These are phyloP conservation scores for Coccomyxa subellipsoidea DNA, from an alignment of 163 green algal species.

Conservation along the genomic window DNA sequence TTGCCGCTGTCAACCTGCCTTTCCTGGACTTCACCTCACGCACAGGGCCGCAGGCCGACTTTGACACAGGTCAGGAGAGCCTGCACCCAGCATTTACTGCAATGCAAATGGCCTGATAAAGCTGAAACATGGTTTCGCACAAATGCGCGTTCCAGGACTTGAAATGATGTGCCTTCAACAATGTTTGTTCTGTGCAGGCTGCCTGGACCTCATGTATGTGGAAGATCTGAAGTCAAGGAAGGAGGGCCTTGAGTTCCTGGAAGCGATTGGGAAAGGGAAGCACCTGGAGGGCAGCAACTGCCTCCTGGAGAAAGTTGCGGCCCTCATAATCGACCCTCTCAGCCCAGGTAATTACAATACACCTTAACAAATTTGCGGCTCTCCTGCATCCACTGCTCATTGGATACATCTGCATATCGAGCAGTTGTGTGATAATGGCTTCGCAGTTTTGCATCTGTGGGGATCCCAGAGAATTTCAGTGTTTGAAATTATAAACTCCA, in stretches of 20 bases:
- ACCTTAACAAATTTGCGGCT: background rate
- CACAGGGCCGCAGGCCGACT: constrained; percentile 29
- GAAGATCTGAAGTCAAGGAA: background rate
- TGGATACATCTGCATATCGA: too few relatives aligned
- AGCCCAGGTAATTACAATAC: constrained; percentile 9
- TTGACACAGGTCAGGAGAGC: constrained; percentile 21
- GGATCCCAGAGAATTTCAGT: too few relatives aligned
- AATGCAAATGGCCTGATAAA: background rate
- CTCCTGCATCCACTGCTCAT: too few relatives aligned
- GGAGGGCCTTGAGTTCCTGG: constrained; percentile 33
- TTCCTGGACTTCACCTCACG: constrained; percentile 50
- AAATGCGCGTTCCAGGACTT: background rate
- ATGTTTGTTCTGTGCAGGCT: constrained; percentile 1
- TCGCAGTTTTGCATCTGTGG: background rate
- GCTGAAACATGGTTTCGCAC: background rate
- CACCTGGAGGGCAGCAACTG: constrained; percentile 31
- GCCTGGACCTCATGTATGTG: constrained; percentile 34
- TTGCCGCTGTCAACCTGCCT: constrained; percentile 46
- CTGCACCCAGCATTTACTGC: background rate
- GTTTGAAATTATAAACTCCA: too few relatives aligned
- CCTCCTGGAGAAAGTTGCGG: constrained; percentile 13
- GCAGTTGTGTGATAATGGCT: too few relatives aligned
- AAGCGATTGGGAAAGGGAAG: constrained; percentile 28
- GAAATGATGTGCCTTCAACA: background rate
- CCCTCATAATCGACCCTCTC: constrained; percentile 18